Evolutionary conservation across 2,329 filamentous ascomycete species (phyloP).

Genomic region (Paraphaeosphaeria minitans): DNA sequence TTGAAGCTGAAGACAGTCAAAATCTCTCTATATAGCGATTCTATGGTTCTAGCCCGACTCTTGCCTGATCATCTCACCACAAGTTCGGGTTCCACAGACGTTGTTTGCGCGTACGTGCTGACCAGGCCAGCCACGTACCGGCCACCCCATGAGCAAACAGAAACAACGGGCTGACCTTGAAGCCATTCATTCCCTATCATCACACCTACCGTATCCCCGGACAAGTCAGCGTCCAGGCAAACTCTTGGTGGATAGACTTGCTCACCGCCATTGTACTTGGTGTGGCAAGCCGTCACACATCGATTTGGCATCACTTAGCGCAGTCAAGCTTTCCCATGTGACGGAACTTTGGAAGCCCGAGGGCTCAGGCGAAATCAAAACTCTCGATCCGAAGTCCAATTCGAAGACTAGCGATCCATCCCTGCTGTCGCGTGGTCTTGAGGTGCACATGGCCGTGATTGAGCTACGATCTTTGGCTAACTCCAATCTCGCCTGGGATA

Average conservation of each 20-base stretch:
- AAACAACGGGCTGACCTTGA: not conserved
- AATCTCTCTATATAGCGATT: slow-evolving; percentile 3
- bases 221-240: not conserved
- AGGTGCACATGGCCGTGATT: not conserved
- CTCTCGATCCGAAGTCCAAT: not conserved
- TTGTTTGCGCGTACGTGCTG: slow-evolving; percentile 3
- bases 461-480: not conserved
- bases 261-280: not conserved
- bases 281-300: not conserved
- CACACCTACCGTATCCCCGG: not conserved
- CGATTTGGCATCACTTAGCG: no score
- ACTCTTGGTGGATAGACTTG: not conserved
- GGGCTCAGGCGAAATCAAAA: not conserved
- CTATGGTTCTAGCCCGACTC: not conserved
- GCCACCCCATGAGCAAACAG: not conserved
- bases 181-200: not conserved
- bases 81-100: not conserved
- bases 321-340: not conserved
- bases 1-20: not conserved
- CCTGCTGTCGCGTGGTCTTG: slow-evolving; percentile 10
- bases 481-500: not conserved
- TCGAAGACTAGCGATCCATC: not conserved
- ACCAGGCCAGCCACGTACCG: not conserved
- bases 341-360: no score
- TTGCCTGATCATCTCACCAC: slow-evolving; percentile 10